Conservation (phyloP, 2,329 filamentous ascomycete genomes). For the Beauveria bassiana region DNA sequence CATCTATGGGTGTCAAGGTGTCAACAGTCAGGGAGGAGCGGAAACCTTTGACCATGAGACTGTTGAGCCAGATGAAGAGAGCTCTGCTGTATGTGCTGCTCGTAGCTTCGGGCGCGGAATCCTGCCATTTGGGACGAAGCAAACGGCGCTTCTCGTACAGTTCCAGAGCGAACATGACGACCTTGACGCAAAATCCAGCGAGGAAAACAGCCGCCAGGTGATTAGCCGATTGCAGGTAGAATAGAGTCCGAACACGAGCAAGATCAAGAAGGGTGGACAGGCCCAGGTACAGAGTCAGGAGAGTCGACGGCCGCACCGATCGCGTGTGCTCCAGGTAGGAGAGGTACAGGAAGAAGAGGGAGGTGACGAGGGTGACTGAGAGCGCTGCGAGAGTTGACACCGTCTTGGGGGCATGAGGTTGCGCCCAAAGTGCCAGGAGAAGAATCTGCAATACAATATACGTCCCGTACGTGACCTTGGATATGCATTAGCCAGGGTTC, state of each 20-base stretch:
- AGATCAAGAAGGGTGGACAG: conserved; percentile 24
- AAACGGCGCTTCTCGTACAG: conserved; percentile 21
- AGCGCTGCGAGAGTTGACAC: conserved; percentile 15
- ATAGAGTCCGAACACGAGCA: conserved; percentile 24
- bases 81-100: conserved; percentile 23
- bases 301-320: conserved; percentile 24
- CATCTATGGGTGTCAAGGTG: conserved; percentile 13
- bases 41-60: conserved; percentile 21
- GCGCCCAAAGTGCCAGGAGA: conserved; percentile 16
- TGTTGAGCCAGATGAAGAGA: conserved; percentile 27
- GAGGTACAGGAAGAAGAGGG: conserved; percentile 14
- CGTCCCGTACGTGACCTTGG: neutral
- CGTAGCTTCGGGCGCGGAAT: conserved; percentile 23
- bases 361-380: conserved; percentile 14
- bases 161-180: conserved; percentile 23
- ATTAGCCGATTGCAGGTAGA: conserved; percentile 19
- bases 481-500: neutral
- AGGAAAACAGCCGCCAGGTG: conserved; percentile 19
- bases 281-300: conserved; percentile 24
- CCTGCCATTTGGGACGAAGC: conserved; percentile 14
- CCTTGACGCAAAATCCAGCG: conserved; percentile 21
- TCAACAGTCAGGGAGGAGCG: conserved; percentile 17
- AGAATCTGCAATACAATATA: conserved; percentile 12
- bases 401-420: conserved; percentile 12
- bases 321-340: conserved; percentile 26